Percentiles rank a stretch among this genome's conserved stretches.
Evolutionary conservation across 1,139 yeast species (phyloP).

Genomic region (Nakaseomyces delphensis): DNA sequence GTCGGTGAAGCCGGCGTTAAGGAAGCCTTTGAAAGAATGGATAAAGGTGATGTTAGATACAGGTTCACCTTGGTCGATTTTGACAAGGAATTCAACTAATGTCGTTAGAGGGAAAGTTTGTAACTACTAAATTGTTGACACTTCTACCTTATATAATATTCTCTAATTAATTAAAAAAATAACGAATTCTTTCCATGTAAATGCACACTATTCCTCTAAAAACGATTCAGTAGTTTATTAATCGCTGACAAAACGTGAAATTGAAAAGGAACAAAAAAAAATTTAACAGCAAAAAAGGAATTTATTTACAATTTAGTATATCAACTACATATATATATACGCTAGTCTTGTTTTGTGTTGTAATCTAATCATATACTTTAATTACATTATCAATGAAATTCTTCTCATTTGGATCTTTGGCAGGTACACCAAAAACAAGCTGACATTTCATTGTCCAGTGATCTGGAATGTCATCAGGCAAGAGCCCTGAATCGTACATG

Average conservation of each 20-base stretch:
- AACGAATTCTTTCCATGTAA: too few species aligned
- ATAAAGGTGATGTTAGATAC: slow-evolving; percentile 49
- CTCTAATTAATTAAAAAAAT: too few species aligned
- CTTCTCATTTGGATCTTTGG: slow-evolving; percentile 12
- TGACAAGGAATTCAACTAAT: slow-evolving; percentile 15
- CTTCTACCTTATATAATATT: too few species aligned
- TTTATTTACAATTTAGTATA: too few species aligned
- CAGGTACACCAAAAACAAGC: slow-evolving; percentile 34
- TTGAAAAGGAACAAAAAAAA: too few species aligned
- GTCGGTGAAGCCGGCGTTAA: slow-evolving; percentile 42
- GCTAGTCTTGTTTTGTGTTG: too few species aligned
- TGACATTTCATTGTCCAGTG: slow-evolving; percentile 36
- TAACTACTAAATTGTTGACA: not conserved
- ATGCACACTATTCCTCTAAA: too few species aligned
- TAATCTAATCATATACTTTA: slow-evolving; percentile 10
- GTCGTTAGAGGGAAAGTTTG: too few species aligned
- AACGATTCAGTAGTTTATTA: too few species aligned
- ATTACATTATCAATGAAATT: slow-evolving; percentile 14
- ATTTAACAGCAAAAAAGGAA: too few species aligned
- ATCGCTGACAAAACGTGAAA: too few species aligned
- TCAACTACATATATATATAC: not conserved
- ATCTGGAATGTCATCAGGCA: slow-evolving; percentile 32
- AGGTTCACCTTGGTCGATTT: slow-evolving; percentile 49
- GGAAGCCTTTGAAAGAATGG: slow-evolving; percentile 43
- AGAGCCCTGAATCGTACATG: slow-evolving; percentile 25